phyloP scores from a whole-genome alignment of 176 grass and related monocot species.

The Oryza rufipogon region DNA sequence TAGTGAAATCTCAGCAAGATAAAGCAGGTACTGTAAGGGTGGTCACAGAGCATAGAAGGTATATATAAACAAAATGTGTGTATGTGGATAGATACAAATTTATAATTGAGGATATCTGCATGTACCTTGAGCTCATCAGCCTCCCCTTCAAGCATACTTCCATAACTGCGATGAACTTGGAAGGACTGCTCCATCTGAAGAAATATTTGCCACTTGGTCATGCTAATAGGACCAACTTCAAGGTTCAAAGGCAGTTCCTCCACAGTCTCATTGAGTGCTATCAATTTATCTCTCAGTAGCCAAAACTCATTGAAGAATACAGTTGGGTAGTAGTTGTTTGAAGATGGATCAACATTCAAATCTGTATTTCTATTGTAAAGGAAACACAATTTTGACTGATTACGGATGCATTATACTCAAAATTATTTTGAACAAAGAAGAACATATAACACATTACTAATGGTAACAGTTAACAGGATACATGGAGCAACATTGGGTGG shows the following conservation, averaged over 20 bases:
- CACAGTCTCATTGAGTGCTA: slow-evolving; percentile 76
- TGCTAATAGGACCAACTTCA: slow-evolving; percentile 92
- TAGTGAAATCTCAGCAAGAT: slow-evolving; percentile 20
- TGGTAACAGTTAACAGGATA: slow-evolving; percentile 77
- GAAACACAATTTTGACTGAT: slow-evolving; percentile 44
- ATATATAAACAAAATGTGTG: neutral
- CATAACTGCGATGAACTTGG: slow-evolving; percentile 92
- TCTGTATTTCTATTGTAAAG: slow-evolving; percentile 71
- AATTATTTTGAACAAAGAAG: slow-evolving; percentile 5
- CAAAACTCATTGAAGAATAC: slow-evolving; percentile 98
- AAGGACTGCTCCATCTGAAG: slow-evolving; percentile 99
- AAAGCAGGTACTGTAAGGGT: neutral
- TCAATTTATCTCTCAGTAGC: slow-evolving; percentile 93
- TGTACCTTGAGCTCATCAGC: slow-evolving; percentile 96
- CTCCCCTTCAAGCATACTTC: slow-evolving; percentile 99
- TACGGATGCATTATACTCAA: neutral
- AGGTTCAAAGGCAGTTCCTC: slow-evolving; percentile 75
- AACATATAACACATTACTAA: slow-evolving; percentile 25
- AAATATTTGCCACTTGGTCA: slow-evolving; percentile 96
- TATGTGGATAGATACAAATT: neutral
- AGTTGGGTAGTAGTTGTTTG: slow-evolving; percentile 78
- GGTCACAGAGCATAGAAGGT: neutral
- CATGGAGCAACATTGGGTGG: slow-evolving; percentile 65
- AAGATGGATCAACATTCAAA: slow-evolving; percentile 74
- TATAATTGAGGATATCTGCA: slow-evolving; percentile 14